These are phyloP conservation scores for Flaveria bidentis DNA, from an alignment of 129 eudicot genomes.

Conservation along the genomic window DNA sequence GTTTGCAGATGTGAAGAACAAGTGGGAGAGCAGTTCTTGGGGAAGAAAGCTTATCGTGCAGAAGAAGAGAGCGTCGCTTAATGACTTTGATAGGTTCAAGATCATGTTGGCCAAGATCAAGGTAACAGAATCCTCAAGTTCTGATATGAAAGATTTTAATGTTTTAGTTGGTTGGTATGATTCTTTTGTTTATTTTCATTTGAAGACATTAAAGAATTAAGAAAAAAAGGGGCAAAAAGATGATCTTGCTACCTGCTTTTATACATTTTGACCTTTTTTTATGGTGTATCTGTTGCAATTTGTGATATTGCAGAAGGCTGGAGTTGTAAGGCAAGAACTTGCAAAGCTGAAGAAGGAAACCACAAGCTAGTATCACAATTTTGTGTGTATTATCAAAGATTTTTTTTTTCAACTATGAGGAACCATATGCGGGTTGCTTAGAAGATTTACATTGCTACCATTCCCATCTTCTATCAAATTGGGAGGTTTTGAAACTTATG, in stretches of 20 bases:
- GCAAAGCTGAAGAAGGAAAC: slow-evolving; percentile 52
- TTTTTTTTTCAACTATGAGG: slow-evolving; percentile 21
- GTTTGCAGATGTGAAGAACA: slow-evolving; percentile 54
- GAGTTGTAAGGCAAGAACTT: slow-evolving; percentile 55
- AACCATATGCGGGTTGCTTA: slow-evolving; percentile 23
- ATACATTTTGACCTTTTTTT: background rate
- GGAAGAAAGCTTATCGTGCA: slow-evolving; percentile 67
- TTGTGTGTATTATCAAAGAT: background rate
- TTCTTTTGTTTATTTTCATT: background rate
- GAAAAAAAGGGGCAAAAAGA: too few relatives aligned
- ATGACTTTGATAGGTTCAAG: slow-evolving; percentile 63
- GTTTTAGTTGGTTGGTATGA: background rate
- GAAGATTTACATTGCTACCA: slow-evolving; percentile 17
- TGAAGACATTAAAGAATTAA: too few relatives aligned
- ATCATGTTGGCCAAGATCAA: slow-evolving; percentile 61
- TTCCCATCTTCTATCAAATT: slow-evolving; percentile 15
- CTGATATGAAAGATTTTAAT: background rate
- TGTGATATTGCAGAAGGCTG: slow-evolving; percentile 50
- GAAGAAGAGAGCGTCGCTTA: slow-evolving; percentile 54
- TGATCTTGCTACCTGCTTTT: too few relatives aligned
- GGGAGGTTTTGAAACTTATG: slow-evolving; percentile 4
- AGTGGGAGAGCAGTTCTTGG: slow-evolving; percentile 65
- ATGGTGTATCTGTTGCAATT: background rate
- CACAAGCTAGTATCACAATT: slow-evolving; percentile 27
- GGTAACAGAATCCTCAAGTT: slow-evolving; percentile 30